Percentiles rank a stretch among this genome's conserved stretches.
Evolutionary conservation across 768 basidiomycete species (phyloP).

Genomic region (Filobasidium floriforme): DNA sequence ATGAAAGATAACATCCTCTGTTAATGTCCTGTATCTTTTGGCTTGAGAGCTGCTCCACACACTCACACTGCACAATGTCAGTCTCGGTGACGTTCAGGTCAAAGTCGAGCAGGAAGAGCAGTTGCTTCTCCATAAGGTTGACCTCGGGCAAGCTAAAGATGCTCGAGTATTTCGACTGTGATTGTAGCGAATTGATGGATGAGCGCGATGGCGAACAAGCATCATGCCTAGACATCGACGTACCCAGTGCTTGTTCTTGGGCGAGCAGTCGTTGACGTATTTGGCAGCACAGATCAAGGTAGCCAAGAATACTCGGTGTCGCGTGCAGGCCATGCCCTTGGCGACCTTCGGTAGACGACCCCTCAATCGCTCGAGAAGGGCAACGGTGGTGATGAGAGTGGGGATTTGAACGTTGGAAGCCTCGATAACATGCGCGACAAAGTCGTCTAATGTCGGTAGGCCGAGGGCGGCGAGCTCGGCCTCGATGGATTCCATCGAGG

Average conservation of each 20-base stretch:
- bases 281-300: conserved; percentile 82
- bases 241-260: conserved; percentile 84
- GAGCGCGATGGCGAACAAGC: neutral
- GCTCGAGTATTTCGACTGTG: conserved; percentile 52
- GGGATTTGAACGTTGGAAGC: conserved; percentile 81
- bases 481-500: conserved; percentile 48
- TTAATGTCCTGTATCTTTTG: neutral
- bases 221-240: neutral
- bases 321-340: conserved; percentile 65
- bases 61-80: conserved; percentile 52
- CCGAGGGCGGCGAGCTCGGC: conserved; percentile 47
- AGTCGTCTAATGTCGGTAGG: conserved; percentile 70
- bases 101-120: conserved; percentile 80
- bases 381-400: conserved; percentile 79
- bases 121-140: conserved; percentile 95
- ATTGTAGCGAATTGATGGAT: neutral
- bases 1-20: neutral
- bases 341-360: conserved; percentile 71
- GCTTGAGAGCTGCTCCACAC: neutral
- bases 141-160: conserved; percentile 61
- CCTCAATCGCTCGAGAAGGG: conserved; percentile 83
- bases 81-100: conserved; percentile 81
- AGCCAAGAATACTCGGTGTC: conserved; percentile 83
- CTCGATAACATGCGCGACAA: conserved; percentile 73
- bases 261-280: conserved; percentile 80